phyloP scores from a whole-genome alignment of 495 filamentous ascomycete species.

The Chaetomidium leptoderma region DNA sequence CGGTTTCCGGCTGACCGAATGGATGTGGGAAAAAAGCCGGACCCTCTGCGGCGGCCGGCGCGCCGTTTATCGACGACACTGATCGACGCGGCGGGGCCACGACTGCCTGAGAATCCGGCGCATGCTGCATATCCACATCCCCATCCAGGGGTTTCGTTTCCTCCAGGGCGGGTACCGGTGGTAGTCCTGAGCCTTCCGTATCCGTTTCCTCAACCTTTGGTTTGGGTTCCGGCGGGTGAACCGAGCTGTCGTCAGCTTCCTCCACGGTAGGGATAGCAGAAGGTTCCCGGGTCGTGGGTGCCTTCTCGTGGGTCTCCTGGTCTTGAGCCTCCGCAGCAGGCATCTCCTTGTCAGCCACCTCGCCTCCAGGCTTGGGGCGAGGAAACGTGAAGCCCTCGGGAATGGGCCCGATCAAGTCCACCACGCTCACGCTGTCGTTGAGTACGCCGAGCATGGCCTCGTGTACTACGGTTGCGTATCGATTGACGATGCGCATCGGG shows the following conservation, averaged over 20 bases:
- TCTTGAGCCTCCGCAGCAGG: conserved; percentile 1
- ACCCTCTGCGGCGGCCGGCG: conserved; percentile 4
- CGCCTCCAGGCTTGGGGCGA: conserved; percentile 13
- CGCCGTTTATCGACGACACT: conserved; percentile 35
- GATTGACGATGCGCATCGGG: conserved; percentile 24
- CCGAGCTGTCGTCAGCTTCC: conserved; percentile 23
- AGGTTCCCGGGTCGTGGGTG: conserved; percentile 23
- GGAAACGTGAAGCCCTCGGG: conserved; percentile 28
- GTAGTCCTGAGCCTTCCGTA: conserved; percentile 28
- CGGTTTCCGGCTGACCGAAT: conserved; percentile 20
- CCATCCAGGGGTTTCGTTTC: conserved; percentile 25
- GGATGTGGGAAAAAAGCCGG: conserved; percentile 14
- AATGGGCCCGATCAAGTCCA: conserved; percentile 31
- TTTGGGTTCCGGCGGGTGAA: conserved; percentile 25
- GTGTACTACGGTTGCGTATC: conserved; percentile 35
- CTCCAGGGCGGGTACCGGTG: conserved; percentile 28
- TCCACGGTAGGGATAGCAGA: conserved; percentile 29
- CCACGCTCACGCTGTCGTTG: conserved; percentile 30
- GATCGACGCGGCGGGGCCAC: conserved; percentile 44
- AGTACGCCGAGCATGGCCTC: conserved; percentile 34
- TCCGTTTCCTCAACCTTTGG: conserved; percentile 44
- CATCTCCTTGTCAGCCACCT: background rate
- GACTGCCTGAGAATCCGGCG: conserved; percentile 39
- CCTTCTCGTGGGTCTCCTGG: conserved; percentile 18
- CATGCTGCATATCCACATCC: conserved; percentile 44